Conservation (phyloP, 768 basidiomycete species). For the Cyathus striatus region DNA sequence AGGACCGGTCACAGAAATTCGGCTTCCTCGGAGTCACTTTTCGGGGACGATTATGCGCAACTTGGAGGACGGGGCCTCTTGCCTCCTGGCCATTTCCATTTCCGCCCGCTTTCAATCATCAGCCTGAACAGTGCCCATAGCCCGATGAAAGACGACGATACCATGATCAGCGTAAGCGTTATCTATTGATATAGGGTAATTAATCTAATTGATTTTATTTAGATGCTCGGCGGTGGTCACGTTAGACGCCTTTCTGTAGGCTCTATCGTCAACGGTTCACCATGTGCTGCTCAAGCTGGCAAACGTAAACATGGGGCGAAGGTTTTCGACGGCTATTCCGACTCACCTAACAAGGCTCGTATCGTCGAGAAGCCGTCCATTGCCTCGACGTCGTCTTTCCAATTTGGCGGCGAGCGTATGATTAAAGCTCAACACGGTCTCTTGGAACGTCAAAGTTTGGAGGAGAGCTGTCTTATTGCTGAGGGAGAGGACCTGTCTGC, state of each 20-base stretch:
- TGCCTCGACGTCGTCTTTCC: conserved; percentile 54
- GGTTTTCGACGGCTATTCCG: conserved; percentile 22
- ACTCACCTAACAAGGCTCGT: conserved; percentile 39
- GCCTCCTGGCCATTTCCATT: conserved; percentile 51
- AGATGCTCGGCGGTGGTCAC: conserved; percentile 81
- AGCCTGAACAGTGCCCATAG: conserved; percentile 48
- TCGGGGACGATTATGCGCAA: conserved; percentile 43
- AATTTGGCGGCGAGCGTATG: conserved; percentile 69
- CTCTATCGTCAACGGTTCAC: conserved; percentile 64
- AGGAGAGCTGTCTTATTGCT: conserved; percentile 59
- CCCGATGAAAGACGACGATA: conserved; percentile 65
- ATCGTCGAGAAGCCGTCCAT: conserved; percentile 64
- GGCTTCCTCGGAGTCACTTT: conserved; percentile 54
- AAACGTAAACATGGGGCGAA: conserved; percentile 48
- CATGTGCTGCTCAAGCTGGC: conserved; percentile 60
- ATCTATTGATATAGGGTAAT: conserved; percentile 1
- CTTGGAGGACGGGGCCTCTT: conserved; percentile 27
- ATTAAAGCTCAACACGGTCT: conserved; percentile 58
- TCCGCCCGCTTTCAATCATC: conserved; percentile 60
- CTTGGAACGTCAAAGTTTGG: conserved; percentile 60
- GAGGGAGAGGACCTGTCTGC: conserved; percentile 58
- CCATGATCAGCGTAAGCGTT: conserved; percentile 68
- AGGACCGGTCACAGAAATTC: conserved; percentile 50
- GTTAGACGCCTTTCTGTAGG: conserved; percentile 65
- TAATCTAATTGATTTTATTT: conserved; percentile 1